phyloP scores from a whole-genome alignment of 352 stramenopile species.

The Globisporangium mamillatum region DNA sequence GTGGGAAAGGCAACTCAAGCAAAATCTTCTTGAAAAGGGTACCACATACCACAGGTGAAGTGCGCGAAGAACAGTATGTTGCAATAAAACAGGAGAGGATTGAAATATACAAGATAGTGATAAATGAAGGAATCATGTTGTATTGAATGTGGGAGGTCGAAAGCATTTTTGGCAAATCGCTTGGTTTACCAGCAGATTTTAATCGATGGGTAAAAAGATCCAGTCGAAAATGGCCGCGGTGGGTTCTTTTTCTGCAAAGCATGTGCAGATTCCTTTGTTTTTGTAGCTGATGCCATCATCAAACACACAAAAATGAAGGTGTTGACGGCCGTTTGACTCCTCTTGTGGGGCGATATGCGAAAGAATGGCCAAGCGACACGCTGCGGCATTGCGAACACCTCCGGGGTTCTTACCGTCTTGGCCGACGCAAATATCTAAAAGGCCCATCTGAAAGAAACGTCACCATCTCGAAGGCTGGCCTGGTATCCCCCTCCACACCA shows the following conservation, averaged over 20 bases:
- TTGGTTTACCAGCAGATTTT: background rate
- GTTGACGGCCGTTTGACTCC: background rate
- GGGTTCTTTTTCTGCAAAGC: conserved; percentile 1
- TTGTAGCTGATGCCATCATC: background rate
- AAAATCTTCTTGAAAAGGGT: background rate
- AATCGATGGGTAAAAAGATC: conserved; percentile 13
- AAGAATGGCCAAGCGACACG: background rate
- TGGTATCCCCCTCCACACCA: background rate
- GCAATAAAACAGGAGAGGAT: background rate
- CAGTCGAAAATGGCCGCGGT: background rate
- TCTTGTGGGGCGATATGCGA: background rate
- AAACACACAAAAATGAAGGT: background rate
- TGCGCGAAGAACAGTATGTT: no score
- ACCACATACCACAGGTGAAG: background rate
- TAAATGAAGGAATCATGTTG: background rate
- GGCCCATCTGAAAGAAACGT: background rate
- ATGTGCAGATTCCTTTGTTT: background rate
- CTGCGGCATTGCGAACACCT: background rate
- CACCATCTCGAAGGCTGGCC: background rate
- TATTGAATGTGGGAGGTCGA: background rate
- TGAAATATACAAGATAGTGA: background rate
- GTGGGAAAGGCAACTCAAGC: background rate
- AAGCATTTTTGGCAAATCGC: background rate
- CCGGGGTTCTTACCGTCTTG: background rate
- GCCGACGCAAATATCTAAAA: background rate